These are phyloP conservation scores for Cystobasidium slooffiae DNA, from an alignment of 1,284 basidiomycete species.

Conservation along the genomic window DNA sequence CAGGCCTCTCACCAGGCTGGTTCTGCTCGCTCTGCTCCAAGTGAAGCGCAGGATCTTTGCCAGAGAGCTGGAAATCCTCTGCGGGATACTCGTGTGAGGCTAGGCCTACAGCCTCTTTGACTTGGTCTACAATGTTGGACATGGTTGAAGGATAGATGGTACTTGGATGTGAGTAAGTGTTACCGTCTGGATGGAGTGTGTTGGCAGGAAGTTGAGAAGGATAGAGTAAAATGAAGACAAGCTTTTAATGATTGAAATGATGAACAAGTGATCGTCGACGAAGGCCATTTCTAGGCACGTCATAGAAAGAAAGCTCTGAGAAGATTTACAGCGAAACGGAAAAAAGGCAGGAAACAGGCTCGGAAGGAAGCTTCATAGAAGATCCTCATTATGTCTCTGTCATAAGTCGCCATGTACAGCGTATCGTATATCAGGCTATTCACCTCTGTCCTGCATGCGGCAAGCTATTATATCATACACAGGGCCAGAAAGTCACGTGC, in stretches of 20 bases:
- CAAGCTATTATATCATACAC: no score
- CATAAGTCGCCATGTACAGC: no score
- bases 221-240: neutral
- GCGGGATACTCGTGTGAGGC: constrained; percentile 13
- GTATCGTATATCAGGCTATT: no score
- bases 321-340: no score
- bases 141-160: neutral
- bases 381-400: no score
- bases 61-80: constrained; percentile 31
- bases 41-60: constrained; percentile 35
- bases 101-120: constrained; percentile 29
- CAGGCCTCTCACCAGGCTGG: constrained; percentile 43
- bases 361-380: no score
- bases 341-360: no score
- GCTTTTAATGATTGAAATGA: neutral
- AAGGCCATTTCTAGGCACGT: neutral
- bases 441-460: no score
- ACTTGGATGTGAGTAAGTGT: neutral
- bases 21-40: constrained; percentile 35
- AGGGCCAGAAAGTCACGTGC: no score
- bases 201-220: neutral
- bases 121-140: constrained; percentile 37
- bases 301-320: neutral
- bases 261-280: constrained; percentile 1
- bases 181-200: neutral